Evolutionary conservation across 768 basidiomycete genomes (phyloP).

Genomic region (Termitomyces titanicus): DNA sequence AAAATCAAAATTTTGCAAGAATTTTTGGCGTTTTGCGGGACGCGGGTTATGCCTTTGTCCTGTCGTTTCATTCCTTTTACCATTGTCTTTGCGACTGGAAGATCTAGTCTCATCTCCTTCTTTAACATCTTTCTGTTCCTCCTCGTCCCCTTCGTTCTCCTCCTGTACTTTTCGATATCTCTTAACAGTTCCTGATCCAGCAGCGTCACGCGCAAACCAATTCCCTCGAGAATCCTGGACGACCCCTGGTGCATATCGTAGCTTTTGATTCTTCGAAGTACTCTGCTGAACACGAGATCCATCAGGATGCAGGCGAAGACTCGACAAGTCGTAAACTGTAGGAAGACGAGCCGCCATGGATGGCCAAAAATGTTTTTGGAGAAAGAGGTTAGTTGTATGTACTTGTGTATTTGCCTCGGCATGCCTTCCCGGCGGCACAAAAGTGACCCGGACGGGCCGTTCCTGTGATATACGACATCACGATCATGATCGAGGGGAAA

Average conservation of each 20-base stretch:
- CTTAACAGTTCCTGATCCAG: constrained; percentile 42
- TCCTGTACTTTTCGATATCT: constrained; percentile 24
- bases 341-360: constrained; percentile 36
- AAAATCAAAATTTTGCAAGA: constrained; percentile 50
- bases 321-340: constrained; percentile 63
- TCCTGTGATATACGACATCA: too few relatives aligned
- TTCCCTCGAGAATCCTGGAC: constrained; percentile 50
- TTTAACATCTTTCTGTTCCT: constrained; percentile 8
- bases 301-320: constrained; percentile 62
- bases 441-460: too few relatives aligned
- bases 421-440: neutral
- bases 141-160: constrained; percentile 13
- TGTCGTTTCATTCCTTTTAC: constrained; percentile 6
- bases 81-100: neutral
- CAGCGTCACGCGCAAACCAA: constrained; percentile 68
- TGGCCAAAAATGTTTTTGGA: neutral
- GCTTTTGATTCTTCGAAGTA: constrained; percentile 30
- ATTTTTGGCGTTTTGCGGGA: constrained; percentile 39
- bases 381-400: neutral
- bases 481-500: too few relatives aligned
- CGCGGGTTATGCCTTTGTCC: constrained; percentile 21
- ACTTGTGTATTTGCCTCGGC: neutral
- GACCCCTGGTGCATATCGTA: constrained; percentile 30
- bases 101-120: constrained; percentile 14
- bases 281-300: constrained; percentile 53